phyloP scores from a whole-genome alignment of 805 yeast species.

The Yarrowia yakushimensis region DNA sequence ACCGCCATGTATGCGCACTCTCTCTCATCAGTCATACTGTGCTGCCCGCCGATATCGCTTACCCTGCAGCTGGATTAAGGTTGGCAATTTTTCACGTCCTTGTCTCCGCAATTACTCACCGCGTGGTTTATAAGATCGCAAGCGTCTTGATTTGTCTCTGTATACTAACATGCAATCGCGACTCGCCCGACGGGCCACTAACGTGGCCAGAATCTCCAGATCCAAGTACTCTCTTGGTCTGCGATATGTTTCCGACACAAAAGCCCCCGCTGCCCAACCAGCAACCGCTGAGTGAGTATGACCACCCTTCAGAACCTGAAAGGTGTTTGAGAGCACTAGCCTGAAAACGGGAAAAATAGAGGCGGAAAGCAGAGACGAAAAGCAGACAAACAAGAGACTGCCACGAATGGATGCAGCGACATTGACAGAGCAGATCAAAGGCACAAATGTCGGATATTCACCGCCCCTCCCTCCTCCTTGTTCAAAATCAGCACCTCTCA shows the following conservation, averaged over 20 bases:
- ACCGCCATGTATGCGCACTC: neutral
- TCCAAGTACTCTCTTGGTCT: conserved; percentile 22
- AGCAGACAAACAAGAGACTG: too few species aligned
- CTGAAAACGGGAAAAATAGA: neutral
- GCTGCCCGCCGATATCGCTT: conserved; percentile 24
- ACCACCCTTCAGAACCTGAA: neutral
- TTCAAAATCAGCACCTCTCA: neutral
- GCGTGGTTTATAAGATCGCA: conserved; percentile 18
- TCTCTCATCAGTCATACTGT: neutral
- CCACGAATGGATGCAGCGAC: too few species aligned
- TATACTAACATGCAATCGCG: conserved; percentile 25
- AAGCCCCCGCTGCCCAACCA: conserved; percentile 14
- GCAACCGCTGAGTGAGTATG: conserved; percentile 22
- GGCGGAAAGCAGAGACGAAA: neutral
- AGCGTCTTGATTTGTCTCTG: conserved; percentile 23
- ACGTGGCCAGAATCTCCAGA: conserved; percentile 25
- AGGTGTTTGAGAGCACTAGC: conserved; percentile 5
- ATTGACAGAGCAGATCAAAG: neutral
- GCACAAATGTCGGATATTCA: too few species aligned
- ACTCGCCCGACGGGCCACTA: conserved; percentile 23
- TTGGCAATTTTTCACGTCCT: conserved; percentile 25
- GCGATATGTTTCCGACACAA: conserved; percentile 20
- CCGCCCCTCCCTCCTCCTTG: too few species aligned
- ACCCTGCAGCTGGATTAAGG: conserved; percentile 20
- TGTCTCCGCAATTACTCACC: conserved; percentile 25